These are phyloP conservation scores for Globisporangium radiosum DNA, from an alignment of 352 stramenopile species.

Conservation along the genomic window DNA sequence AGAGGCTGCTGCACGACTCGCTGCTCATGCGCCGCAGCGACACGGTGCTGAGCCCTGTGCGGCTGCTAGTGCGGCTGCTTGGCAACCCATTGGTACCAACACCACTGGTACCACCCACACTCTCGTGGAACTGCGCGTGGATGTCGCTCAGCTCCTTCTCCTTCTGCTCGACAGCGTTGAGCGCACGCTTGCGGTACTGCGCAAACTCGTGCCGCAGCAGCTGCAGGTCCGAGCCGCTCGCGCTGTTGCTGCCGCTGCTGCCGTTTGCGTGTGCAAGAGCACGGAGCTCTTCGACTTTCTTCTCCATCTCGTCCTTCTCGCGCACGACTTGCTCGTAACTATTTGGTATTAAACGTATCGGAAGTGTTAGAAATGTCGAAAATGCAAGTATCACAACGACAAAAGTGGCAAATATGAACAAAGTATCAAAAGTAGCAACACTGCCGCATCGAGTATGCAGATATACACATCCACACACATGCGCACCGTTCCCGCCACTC, in stretches of 20 bases:
- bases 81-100: constrained; percentile 19
- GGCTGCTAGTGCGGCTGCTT: constrained; percentile 39
- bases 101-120: constrained; percentile 20
- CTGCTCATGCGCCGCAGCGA: constrained; percentile 66
- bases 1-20: constrained; percentile 72
- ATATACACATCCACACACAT: no score
- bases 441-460: no score
- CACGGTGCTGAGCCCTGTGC: constrained; percentile 23
- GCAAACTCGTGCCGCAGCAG: constrained; percentile 73
- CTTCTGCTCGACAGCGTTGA: constrained; percentile 79
- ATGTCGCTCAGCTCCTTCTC: constrained; percentile 72
- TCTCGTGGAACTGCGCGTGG: constrained; percentile 51
- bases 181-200: constrained; percentile 65
- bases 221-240: constrained; percentile 45
- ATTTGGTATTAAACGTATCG: no score
- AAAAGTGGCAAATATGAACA: neutral
- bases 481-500: constrained; percentile 73
- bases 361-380: neutral
- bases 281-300: constrained; percentile 65
- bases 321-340: constrained; percentile 71
- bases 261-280: constrained; percentile 24
- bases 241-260: constrained; percentile 17
- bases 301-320: constrained; percentile 75
- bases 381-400: neutral
- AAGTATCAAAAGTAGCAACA: neutral